Conservation (phyloP, 352 stramenopile genomes). For the Phytophthora citrophthora region DNA sequence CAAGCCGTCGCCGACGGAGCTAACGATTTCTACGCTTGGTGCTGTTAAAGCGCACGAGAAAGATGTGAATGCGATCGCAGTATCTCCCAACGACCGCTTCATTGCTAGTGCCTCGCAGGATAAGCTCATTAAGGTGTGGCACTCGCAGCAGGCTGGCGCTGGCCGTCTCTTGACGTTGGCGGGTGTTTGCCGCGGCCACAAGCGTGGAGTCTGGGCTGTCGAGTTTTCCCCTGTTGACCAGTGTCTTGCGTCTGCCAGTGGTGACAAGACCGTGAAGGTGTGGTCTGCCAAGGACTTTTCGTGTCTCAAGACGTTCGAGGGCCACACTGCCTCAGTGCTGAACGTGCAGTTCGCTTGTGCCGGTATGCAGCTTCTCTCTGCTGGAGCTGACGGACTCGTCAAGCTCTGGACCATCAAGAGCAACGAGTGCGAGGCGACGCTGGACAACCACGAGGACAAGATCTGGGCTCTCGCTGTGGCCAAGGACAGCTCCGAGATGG, state of each 20-base stretch:
- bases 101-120: slow-evolving; percentile 98
- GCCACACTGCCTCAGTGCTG: slow-evolving; percentile 90
- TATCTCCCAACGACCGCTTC: slow-evolving; percentile 97
- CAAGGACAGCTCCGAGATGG: slow-evolving; percentile 89
- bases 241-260: slow-evolving; percentile 94
- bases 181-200: slow-evolving; percentile 96
- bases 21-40: slow-evolving; percentile 63
- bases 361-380: slow-evolving; percentile 95
- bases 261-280: slow-evolving; percentile 97
- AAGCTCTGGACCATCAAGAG: slow-evolving; percentile 99
- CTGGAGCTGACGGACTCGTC: slow-evolving; percentile 95
- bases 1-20: slow-evolving; percentile 37
- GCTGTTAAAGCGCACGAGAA: slow-evolving; percentile 94
- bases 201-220: slow-evolving; percentile 97
- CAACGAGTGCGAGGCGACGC: slow-evolving; percentile 97
- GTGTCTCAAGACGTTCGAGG: slow-evolving; percentile 98
- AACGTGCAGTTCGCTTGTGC: slow-evolving; percentile 90
- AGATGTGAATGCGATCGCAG: slow-evolving; percentile 95
- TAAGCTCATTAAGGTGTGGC: slow-evolving; percentile 98
- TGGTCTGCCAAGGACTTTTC: slow-evolving; percentile 96
- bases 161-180: slow-evolving; percentile 85
- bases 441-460: slow-evolving; percentile 98
- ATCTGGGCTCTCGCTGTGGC: slow-evolving; percentile 96
- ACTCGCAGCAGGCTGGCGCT: slow-evolving; percentile 61
- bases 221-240: slow-evolving; percentile 97